These are phyloP conservation scores for Metschnikowia kofuensis DNA, from an alignment of 805 yeast species.

Conservation along the genomic window DNA sequence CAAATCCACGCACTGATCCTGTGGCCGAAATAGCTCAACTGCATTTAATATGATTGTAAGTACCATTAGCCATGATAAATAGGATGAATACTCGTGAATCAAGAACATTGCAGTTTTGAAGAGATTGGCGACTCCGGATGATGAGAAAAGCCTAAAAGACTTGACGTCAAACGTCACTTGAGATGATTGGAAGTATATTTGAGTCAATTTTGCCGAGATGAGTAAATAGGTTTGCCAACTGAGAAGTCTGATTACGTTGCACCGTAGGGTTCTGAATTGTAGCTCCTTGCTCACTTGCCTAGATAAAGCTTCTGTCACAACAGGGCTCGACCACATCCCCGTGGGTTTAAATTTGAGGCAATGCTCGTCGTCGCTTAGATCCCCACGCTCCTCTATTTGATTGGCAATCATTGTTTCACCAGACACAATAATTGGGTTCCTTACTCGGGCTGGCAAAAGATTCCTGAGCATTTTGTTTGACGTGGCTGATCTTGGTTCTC, in stretches of 20 bases:
- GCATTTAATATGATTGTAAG: constrained; percentile 27
- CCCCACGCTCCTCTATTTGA: constrained; percentile 22
- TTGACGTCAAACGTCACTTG: not conserved
- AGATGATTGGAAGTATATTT: not conserved
- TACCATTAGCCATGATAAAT: constrained; percentile 19
- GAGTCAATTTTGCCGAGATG: constrained; percentile 4
- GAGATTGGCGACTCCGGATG: not conserved
- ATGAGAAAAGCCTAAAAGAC: not conserved
- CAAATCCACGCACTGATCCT: constrained; percentile 50
- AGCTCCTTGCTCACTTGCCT: constrained; percentile 44
- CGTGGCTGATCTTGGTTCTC: not conserved
- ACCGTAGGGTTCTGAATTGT: constrained; percentile 31
- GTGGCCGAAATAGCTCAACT: constrained; percentile 34
- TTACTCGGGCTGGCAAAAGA: not conserved
- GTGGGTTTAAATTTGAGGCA: not conserved
- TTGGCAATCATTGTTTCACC: not conserved
- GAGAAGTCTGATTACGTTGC: constrained; percentile 26
- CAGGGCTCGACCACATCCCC: constrained; percentile 35
- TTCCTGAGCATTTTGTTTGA: not conserved
- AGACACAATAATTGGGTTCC: not conserved
- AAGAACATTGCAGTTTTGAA: not conserved
- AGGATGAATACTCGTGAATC: constrained; percentile 1
- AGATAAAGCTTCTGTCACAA: constrained; percentile 41
- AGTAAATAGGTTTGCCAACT: constrained; percentile 25
- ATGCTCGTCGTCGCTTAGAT: constrained; percentile 3